Percentiles rank a stretch among this genome's conserved stretches.
Conservation (phyloP, 2,329 filamentous ascomycete species). For the Colletotrichum tamarilloi region DNA sequence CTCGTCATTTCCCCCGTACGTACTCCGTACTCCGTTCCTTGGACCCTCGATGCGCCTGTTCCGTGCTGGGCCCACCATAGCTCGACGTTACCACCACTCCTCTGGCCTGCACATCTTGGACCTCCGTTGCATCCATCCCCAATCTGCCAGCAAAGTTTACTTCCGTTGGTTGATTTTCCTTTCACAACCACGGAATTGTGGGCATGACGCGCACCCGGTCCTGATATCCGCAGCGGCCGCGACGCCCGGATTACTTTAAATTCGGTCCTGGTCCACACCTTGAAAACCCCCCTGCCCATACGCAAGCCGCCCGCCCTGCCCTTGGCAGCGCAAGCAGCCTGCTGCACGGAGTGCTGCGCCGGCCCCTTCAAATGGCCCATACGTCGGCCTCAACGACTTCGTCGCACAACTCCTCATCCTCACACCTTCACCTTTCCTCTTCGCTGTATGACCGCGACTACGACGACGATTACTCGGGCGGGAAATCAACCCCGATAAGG, state of each 20-base stretch:
- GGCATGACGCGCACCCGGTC: constrained; percentile 27
- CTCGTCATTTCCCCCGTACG: constrained; percentile 7
- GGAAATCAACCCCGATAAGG: constrained; percentile 24
- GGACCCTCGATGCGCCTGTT: neutral
- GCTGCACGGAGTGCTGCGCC: neutral
- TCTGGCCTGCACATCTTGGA: constrained; percentile 6
- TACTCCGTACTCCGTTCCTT: neutral
- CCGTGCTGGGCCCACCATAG: constrained; percentile 18
- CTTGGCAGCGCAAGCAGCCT: neutral
- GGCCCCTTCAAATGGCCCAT: constrained; percentile 26
- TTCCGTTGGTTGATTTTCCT: constrained; percentile 2
- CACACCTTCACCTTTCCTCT: neutral
- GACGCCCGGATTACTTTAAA: constrained; percentile 28
- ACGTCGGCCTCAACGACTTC: constrained; percentile 24
- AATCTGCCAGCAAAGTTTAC: neutral
- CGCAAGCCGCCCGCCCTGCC: constrained; percentile 7
- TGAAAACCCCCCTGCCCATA: neutral
- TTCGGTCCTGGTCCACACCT: constrained; percentile 1
- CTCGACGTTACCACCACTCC: constrained; percentile 10
- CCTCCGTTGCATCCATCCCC: neutral
- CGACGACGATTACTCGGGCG: constrained; percentile 17
- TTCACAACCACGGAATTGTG: constrained; percentile 5
- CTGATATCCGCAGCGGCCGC: constrained; percentile 23
- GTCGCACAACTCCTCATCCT: constrained; percentile 13
- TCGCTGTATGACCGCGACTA: neutral